Conservation (phyloP, 768 basidiomycete species). For the Trametes villosa region DNA sequence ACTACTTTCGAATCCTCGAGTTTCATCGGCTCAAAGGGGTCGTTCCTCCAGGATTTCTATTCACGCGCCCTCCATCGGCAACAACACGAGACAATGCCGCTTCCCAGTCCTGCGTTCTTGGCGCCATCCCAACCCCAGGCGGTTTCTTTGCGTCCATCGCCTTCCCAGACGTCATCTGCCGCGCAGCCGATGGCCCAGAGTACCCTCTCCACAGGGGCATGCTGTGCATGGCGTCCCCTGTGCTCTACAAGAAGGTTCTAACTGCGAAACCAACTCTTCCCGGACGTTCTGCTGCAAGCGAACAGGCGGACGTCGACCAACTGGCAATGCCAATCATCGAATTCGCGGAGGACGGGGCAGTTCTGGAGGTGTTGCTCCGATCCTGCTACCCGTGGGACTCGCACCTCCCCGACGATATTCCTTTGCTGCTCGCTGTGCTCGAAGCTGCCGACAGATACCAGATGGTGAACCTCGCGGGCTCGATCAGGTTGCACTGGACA, state of each 20-base stretch:
- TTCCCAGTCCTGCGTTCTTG: too few relatives aligned
- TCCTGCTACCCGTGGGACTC: constrained; percentile 2
- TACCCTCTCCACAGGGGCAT: constrained; percentile 41
- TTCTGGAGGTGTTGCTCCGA: neutral
- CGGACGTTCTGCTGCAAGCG: neutral
- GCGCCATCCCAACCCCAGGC: too few relatives aligned
- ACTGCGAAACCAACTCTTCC: neutral
- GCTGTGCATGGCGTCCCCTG: constrained; percentile 39
- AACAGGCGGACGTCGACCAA: neutral
- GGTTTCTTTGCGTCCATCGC: neutral
- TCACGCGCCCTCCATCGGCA: too few relatives aligned
- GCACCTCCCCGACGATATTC: neutral
- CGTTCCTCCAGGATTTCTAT: neutral
- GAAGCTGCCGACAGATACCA: constrained; percentile 7
- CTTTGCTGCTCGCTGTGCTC: neutral
- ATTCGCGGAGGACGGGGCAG: constrained; percentile 3
- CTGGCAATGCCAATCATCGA: neutral
- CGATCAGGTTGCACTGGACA: neutral
- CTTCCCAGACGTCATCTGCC: constrained; percentile 50
- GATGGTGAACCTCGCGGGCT: neutral
- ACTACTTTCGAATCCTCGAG: constrained; percentile 2
- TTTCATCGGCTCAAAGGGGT: neutral
- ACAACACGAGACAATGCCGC: too few relatives aligned
- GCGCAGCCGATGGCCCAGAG: constrained; percentile 52
- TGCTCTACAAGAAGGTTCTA: constrained; percentile 29